A percentile compares a stretch with the other conserved stretches of the same genome.
Conservation (phyloP, 352 stramenopile species). For the Phytophthora gonapodyides region DNA sequence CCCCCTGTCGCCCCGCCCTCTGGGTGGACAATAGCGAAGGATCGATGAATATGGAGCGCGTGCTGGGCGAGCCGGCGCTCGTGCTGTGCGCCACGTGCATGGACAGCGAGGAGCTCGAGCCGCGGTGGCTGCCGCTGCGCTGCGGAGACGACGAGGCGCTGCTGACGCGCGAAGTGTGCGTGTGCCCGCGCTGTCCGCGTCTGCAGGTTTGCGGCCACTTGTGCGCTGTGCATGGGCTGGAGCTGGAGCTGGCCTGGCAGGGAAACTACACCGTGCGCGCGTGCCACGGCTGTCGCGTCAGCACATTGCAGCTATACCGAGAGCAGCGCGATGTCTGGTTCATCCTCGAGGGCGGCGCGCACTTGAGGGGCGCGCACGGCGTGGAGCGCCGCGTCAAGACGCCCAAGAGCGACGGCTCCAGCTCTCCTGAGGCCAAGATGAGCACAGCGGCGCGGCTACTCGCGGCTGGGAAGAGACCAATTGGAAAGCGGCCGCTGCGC, state of each 20-base stretch:
- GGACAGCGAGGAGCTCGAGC: conserved; percentile 35
- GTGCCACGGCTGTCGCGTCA: conserved; percentile 57
- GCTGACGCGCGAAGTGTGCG: conserved; percentile 67
- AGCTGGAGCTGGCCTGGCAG: conserved; percentile 59
- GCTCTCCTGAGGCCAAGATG: background rate
- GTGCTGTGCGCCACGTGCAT: conserved; percentile 65
- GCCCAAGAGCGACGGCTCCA: background rate
- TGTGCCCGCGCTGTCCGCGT: conserved; percentile 45
- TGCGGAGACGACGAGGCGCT: conserved; percentile 38
- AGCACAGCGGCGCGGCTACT: background rate
- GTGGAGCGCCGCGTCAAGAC: conserved; percentile 40
- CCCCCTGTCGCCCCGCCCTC: conserved; percentile 12
- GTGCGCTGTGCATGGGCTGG: conserved; percentile 50
- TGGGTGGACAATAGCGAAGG: conserved; percentile 14
- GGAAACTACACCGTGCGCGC: conserved; percentile 45
- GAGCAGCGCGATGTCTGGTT: conserved; percentile 65
- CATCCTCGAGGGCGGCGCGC: conserved; percentile 43
- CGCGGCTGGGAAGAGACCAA: conserved; percentile 5
- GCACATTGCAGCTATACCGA: conserved; percentile 49
- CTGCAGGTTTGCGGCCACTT: conserved; percentile 63
- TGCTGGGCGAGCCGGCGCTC: conserved; percentile 54
- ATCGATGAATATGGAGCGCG: conserved; percentile 36
- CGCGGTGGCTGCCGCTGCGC: conserved; percentile 37
- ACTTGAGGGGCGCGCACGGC: conserved; percentile 22
- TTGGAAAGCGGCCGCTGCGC: conserved; percentile 10